Evolutionary conservation across 768 basidiomycete genomes (phyloP), one percentile per base, ranked within the genome.

Genomic region (Cystofilobasidium macerans): DNA sequence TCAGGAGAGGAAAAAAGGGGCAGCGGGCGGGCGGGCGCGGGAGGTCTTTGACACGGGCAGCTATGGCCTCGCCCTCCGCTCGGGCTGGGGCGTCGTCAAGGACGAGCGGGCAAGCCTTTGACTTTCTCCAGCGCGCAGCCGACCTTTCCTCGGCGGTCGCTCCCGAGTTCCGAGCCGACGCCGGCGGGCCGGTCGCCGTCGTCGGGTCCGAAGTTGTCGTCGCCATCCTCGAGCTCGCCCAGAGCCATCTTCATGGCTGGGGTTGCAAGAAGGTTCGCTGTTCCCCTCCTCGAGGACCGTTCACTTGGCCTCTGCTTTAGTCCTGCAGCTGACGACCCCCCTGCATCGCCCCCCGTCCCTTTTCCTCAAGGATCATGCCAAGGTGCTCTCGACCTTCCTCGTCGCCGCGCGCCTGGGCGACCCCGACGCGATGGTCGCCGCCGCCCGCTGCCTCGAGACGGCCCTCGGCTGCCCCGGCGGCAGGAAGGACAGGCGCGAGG

Each of bases 41-140:
- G n/a, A n/a, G n/a, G n/a, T n/a, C n/a, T n/a, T n/a, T n/a, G n/a
- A n/a, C 42, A 20, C 42, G 13, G 5, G 12, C 48, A 51, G 48
- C 48, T 51, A 51, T 30, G 48, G 48, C 28, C 48, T 51, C 28
- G 24, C 48, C 48, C 48, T 51, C 48, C 48, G 48, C n/a, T 51
- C 48, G 11, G 48, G 48, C 13, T 51, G 48, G 48, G 48, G 48
- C 48, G 48, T 51, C 24, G n/a, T 26, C 14, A 51, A 51, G n/a
- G 48, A 51, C 48, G 48, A 51, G 6, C n/a, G n/a, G 13, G n/a
- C 48, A 51, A 16, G 48, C 9, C 11, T 51, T 51, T 26, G 18
- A 26, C 24, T 51, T 8, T 4, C 48, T 51, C 24, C n/a, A 26
- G 5, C n/a, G 28, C 6, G 48, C 48, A 5, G n/a, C 48, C 13